Evolutionary conservation across 1,284 basidiomycete genomes (phyloP), one percentile per base, ranked within the genome.

Genomic region (Cystobasidiaceae sp.): DNA sequence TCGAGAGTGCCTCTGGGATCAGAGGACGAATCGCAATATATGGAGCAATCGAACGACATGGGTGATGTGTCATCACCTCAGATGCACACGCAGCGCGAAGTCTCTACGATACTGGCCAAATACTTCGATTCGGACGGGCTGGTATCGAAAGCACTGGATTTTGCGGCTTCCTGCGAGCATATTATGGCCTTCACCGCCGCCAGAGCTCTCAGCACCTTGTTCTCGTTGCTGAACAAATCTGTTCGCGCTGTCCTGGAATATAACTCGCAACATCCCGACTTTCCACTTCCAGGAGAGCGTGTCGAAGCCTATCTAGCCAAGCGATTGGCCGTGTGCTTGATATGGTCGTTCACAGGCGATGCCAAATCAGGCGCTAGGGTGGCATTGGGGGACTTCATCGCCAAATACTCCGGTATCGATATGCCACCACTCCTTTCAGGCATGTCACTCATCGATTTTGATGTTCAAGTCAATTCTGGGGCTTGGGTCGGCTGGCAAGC

Each of bases 301-400:
- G 82, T 96, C 58, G 90, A 96, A 75, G 85, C 90, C 70, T 98
- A 97, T 74, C 86, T 93, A 39, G 85, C 85, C 39, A 93, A 93
- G 74, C 85, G 92, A n/a, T 79, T 99, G 17, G 82, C 97, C 3
- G 83, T 97, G 74, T 91, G 85, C 76, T 85, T 98, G 70, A 89
- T 98, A 48, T 99, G 96, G 96, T 91, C 96, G 0, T 97, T 98
- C 77, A 90, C 93, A 28, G 97, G 97, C 34, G 97, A 99, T 74
- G 87, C 92, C 21, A 90, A 90, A 73, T 81, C 97, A 51, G 90
- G 93, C 68, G 80, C 90, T 57, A 88, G 96, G 25, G 87, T 90
- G 6, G 86, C 89, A 71, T 86, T 99, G 82, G 93, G 94, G 68
- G 87, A 93, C 67, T 92, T 89, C 78, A 79, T 99, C 33, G 82